phyloP scores from a whole-genome alignment of 2,329 filamentous ascomycete genomes.

The Xylariaceae sp. region DNA sequence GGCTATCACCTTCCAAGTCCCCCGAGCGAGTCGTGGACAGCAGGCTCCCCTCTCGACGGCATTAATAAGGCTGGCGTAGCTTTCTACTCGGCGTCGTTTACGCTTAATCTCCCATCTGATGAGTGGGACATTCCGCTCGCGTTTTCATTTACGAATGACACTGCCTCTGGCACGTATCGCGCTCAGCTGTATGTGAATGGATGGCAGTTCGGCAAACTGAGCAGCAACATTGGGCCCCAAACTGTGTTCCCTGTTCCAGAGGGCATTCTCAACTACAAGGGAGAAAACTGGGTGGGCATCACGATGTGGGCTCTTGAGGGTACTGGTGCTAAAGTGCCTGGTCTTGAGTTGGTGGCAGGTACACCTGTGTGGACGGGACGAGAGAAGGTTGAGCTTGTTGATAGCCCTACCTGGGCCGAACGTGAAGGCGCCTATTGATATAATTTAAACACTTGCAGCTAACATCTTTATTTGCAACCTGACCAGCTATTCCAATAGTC shows the following conservation, averaged over 20 bases:
- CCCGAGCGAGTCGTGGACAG: conserved; percentile 52
- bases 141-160: conserved; percentile 61
- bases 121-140: conserved; percentile 66
- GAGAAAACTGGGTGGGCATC: conserved; percentile 72
- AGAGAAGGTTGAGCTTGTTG: no score
- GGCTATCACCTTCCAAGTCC: conserved; percentile 66
- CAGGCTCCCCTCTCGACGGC: conserved; percentile 42
- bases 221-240: conserved; percentile 78
- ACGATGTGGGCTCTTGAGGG: conserved; percentile 71
- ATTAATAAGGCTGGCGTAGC: conserved; percentile 58
- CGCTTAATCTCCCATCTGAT: conserved; percentile 57
- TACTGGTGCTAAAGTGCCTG: conserved; percentile 60
- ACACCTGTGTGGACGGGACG: conserved; percentile 45
- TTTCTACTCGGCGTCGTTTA: conserved; percentile 63
- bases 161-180: conserved; percentile 52
- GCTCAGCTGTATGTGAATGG: conserved; percentile 76
- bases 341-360: conserved; percentile 44
- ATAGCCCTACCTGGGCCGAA: no score
- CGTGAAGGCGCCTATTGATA: no score
- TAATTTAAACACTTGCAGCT: no score
- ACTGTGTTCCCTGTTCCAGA: conserved; percentile 74
- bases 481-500: no score
- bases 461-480: no score
- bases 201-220: conserved; percentile 67
- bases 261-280: conserved; percentile 73